A percentile compares a stretch with the other conserved stretches of the same genome.
phyloP scores from a whole-genome alignment of 306 rosid genomes.

The Myrica gale region DNA sequence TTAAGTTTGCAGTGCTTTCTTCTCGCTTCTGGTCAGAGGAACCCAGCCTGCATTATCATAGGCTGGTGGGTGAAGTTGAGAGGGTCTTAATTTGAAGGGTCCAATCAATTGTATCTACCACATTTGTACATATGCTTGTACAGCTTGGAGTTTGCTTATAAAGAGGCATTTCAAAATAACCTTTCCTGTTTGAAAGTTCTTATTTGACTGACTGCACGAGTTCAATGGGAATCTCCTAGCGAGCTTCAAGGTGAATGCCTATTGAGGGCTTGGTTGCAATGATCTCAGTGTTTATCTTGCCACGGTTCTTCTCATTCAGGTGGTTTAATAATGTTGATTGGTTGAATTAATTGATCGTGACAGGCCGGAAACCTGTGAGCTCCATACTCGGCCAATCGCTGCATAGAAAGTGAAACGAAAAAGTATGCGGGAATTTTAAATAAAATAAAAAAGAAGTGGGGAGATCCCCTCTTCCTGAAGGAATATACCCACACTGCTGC shows the following conservation, averaged over 20 bases:
- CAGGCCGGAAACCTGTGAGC: too few species aligned
- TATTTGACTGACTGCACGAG: not conserved
- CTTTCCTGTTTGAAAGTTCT: not conserved
- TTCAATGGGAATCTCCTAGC: not conserved
- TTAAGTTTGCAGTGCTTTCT: constrained; percentile 44
- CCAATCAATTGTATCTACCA: constrained; percentile 50
- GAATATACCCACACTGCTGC: too few species aligned
- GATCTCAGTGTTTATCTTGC: not conserved
- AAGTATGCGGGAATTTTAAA: too few species aligned
- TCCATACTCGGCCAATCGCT: too few species aligned
- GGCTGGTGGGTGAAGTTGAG: constrained; percentile 69
- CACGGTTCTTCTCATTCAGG: not conserved
- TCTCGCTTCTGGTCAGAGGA: constrained; percentile 58
- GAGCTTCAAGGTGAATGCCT: too few species aligned
- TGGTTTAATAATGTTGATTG: not conserved
- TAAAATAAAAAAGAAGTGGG: too few species aligned
- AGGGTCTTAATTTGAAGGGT: constrained; percentile 34
- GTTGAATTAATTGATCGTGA: too few species aligned
- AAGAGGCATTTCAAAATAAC: constrained; percentile 33
- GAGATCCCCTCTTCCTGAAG: too few species aligned
- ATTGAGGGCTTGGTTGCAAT: not conserved
- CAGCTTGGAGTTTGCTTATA: constrained; percentile 47
- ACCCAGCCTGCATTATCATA: constrained; percentile 50
- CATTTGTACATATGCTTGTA: constrained; percentile 85
- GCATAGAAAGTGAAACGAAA: too few species aligned